Conservation (phyloP, 345 rosid genomes). For the Eucalyptus regnans region DNA sequence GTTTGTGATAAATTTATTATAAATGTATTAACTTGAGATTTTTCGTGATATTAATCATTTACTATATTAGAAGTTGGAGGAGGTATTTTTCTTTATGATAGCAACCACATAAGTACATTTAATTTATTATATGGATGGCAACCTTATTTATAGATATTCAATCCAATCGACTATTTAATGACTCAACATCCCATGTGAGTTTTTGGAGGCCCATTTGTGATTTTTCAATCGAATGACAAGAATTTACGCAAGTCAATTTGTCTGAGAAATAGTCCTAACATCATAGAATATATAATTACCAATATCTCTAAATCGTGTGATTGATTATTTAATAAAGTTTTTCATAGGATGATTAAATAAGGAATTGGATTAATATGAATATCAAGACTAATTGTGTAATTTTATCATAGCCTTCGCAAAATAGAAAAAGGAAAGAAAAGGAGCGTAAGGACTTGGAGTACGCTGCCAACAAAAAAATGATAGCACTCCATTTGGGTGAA, state of each 20-base stretch:
- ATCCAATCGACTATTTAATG: not conserved
- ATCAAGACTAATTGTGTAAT: not conserved
- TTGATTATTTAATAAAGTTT: not conserved
- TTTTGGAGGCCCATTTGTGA: not conserved
- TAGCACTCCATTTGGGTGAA: not conserved
- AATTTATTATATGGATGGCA: not conserved
- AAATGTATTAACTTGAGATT: accelerated
- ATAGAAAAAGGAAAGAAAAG: not conserved
- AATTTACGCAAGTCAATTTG: not conserved
- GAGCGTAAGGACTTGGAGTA: not conserved
- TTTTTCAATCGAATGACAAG: not conserved
- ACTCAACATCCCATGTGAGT: not conserved
- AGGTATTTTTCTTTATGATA: not conserved
- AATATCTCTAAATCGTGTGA: not conserved
- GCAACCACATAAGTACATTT: not conserved
- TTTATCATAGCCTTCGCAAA: not conserved
- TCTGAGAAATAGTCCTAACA: not conserved
- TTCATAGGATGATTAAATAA: not conserved
- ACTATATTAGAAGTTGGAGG: accelerated
- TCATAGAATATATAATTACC: not conserved
- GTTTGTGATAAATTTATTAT: accelerated
- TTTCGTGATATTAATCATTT: no score
- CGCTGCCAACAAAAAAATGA: not conserved
- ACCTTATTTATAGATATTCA: not conserved
- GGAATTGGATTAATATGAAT: not conserved